Conservation (phyloP, 345 rosid species). For the Syzygium grande region DNA sequence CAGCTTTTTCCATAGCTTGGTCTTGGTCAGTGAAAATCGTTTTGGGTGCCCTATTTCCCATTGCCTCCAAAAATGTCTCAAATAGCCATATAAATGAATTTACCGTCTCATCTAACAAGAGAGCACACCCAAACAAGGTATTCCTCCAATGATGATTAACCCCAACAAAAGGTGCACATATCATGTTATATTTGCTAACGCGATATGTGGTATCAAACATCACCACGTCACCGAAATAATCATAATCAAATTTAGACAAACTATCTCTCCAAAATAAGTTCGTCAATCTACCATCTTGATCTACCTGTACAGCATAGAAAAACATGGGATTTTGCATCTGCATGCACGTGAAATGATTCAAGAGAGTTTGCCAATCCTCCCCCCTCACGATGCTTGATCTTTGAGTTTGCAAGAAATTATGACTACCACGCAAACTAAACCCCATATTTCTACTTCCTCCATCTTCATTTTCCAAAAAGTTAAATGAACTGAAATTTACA, state of each 20-base stretch:
- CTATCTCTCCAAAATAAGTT: neutral
- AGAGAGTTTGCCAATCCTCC: neutral
- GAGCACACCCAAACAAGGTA: neutral
- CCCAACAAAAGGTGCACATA: neutral
- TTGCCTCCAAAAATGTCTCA: neutral
- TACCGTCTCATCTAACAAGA: neutral
- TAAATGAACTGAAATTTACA: neutral
- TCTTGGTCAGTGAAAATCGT: neutral
- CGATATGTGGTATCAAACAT: neutral
- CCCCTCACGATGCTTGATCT: neutral
- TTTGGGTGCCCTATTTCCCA: neutral
- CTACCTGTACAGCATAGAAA: neutral
- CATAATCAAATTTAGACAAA: neutral
- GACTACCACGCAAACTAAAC: neutral
- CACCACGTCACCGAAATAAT: neutral
- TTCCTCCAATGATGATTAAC: neutral
- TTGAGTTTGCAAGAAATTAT: neutral
- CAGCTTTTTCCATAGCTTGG: neutral
- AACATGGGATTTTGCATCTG: neutral
- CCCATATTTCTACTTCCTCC: neutral
- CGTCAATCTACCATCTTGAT: neutral
- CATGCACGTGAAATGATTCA: neutral
- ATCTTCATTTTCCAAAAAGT: neutral
- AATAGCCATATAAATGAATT: neutral
- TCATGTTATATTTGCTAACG: neutral